Conservation (phyloP, 2,329 filamentous ascomycete genomes). For the Bipolaris zeicola region DNA sequence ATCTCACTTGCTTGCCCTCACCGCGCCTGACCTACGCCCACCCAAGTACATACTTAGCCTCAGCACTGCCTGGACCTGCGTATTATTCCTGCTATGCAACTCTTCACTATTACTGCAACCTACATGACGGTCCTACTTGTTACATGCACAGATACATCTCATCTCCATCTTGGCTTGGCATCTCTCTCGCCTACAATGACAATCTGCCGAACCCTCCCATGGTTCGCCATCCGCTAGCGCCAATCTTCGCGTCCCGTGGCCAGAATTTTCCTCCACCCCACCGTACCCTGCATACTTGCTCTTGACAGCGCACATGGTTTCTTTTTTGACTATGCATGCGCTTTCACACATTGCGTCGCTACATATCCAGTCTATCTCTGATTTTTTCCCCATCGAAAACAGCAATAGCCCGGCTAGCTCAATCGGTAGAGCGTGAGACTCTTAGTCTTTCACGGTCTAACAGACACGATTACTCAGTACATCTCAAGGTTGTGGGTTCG, state of each 20-base stretch:
- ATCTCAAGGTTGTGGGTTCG: constrained; percentile 20
- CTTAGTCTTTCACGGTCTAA: constrained; percentile 36
- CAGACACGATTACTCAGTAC: constrained; percentile 25
- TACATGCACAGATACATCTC: not conserved
- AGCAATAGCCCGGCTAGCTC: constrained; percentile 31
- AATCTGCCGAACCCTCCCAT: not conserved
- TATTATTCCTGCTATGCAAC: not conserved
- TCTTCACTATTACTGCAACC: not conserved
- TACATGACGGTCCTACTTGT: not conserved
- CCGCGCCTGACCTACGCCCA: not conserved
- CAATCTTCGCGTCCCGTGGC: not conserved
- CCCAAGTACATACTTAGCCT: not conserved
- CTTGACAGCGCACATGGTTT: not conserved
- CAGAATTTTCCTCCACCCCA: constrained; percentile 4
- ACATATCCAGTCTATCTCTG: not conserved
- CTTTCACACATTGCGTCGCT: no score
- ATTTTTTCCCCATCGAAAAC: constrained; percentile 13
- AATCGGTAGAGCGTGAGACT: constrained; percentile 52
- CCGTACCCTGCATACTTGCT: not conserved
- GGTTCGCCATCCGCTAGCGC: constrained; percentile 2
- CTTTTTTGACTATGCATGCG: no score
- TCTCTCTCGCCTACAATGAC: not conserved
- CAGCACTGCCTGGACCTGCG: not conserved
- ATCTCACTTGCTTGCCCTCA: not conserved
- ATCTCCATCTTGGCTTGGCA: not conserved